Base-by-base conservation (phyloP, 2,329 filamentous ascomycete genomes). In the Hypoxylon sp. region DNA sequence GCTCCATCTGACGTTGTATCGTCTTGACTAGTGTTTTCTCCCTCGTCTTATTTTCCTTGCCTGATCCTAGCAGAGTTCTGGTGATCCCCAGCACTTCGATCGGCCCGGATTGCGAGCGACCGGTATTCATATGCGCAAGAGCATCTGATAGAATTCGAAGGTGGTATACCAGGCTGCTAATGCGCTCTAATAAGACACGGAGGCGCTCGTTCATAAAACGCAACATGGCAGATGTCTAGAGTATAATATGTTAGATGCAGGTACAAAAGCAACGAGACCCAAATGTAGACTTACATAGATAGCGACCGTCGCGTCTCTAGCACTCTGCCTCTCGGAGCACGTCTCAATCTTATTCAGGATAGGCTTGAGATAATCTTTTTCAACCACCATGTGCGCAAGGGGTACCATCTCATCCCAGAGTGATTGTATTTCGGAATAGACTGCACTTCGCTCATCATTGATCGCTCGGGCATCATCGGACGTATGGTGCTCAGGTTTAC, bases 341-440 rank as follows among this genome's bases (percentile, higher is more conserved):
- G 54, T 37, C 17, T 62, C 48, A 17, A 65, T 48, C 24, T 66
- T 57, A 15, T 62, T 53, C 26, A 65, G 30, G 43, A 75, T 67
- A 2, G 73, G 74, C 13, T 68, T 68, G 10, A 75, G 67, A 37
- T 71, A 74, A 24, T 76, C 70, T 20, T 71, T 72, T 37, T 75
- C 73, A 6, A 74, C 74, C 3, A 72, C 73, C 75, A 76, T 76
- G 56, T 76, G 73, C 1, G 75, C 73, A 6, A 76, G 74, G 6
- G 75, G 75, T 20, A 75, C 70, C 34, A 75, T 72, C 61, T 76
- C 75, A 37, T 76, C 75, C 75, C 73, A 75, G 1, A 76, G 65
- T 24, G 72, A 75, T 22, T 73, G 70, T 39, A 76, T 75, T 30
- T 76, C 75, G 10, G 69, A 68, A 15, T 69, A 34, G 10, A 76